Evolutionary conservation across 2,329 filamentous ascomycete genomes (phyloP).

Genomic region (Pyricularia grisea): DNA sequence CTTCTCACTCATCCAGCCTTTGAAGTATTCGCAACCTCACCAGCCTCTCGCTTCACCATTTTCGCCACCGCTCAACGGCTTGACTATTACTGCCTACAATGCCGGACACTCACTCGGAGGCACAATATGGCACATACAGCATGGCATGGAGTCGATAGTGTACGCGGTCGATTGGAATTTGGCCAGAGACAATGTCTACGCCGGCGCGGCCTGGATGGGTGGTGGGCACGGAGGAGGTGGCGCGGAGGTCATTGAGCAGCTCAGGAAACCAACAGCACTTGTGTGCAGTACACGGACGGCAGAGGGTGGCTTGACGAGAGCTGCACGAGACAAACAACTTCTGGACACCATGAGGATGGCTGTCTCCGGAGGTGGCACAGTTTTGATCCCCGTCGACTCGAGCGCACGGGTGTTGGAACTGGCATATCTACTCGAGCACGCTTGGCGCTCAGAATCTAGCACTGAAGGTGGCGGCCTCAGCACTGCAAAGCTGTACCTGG

Average conservation of each 20-base stretch:
- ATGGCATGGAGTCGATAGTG: slow-evolving; percentile 91
- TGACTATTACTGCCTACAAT: slow-evolving; percentile 94
- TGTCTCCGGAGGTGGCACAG: slow-evolving; percentile 74
- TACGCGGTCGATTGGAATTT: slow-evolving; percentile 99
- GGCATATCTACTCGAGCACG: slow-evolving; percentile 84
- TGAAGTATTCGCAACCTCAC: slow-evolving; percentile 96
- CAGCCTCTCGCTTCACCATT: slow-evolving; percentile 81
- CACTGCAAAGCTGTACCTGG: slow-evolving; percentile 63
- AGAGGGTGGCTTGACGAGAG: slow-evolving; percentile 29
- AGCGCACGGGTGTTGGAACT: slow-evolving; percentile 90
- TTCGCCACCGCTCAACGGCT: slow-evolving; percentile 78
- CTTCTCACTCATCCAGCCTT: slow-evolving; percentile 79
- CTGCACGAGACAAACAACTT: slow-evolving; percentile 76
- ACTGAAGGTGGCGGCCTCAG: slow-evolving; percentile 38
- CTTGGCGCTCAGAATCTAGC: slow-evolving; percentile 64
- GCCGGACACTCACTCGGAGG: slow-evolving; percentile 92
- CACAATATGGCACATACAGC: slow-evolving; percentile 98
- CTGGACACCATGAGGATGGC: slow-evolving; percentile 74
- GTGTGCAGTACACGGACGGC: slow-evolving; percentile 80
- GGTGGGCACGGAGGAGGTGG: slow-evolving; percentile 59
- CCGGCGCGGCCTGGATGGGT: slow-evolving; percentile 88
- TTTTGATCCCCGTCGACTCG: slow-evolving; percentile 88
- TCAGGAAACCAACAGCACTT: slow-evolving; percentile 86
- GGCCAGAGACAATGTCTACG: slow-evolving; percentile 88
- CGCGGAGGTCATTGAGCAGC: slow-evolving; percentile 84